These are phyloP conservation scores for Boehmeria nivea DNA, from an alignment of 306 rosid species.

Conservation along the genomic window DNA sequence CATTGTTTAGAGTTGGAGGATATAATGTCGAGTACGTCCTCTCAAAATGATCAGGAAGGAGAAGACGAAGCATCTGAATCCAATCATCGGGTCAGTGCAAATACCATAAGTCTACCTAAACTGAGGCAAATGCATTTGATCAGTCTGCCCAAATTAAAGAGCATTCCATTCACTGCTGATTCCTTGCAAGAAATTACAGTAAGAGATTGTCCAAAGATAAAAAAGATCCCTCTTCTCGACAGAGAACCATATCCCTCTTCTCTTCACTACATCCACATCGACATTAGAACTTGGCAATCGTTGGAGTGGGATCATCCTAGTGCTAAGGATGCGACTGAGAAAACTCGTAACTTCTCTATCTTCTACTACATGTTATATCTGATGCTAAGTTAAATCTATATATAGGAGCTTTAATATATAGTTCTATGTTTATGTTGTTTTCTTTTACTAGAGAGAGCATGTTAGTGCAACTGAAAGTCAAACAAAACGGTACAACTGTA, in stretches of 20 bases:
- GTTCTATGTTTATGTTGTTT: too few relatives aligned
- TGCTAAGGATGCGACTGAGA: background rate
- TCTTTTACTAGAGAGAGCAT: too few relatives aligned
- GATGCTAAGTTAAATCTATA: too few relatives aligned
- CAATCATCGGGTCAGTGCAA: too few relatives aligned
- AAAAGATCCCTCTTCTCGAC: background rate
- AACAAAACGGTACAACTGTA: too few relatives aligned
- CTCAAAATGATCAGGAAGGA: too few relatives aligned
- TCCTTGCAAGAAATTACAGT: background rate
- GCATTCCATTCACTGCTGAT: background rate
- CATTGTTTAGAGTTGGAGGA: background rate
- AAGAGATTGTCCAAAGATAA: background rate
- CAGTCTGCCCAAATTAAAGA: background rate
- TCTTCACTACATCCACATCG: background rate
- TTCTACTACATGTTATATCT: too few relatives aligned
- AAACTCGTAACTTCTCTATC: too few relatives aligned
- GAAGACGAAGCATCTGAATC: too few relatives aligned
- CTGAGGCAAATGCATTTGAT: background rate
- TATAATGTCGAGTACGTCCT: background rate
- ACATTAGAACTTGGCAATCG: background rate
- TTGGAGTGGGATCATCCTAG: background rate
- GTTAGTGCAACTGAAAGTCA: too few relatives aligned
- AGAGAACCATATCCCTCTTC: slow-evolving; percentile 1
- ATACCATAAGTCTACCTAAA: background rate
- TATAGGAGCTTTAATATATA: too few relatives aligned